phyloP scores from a whole-genome alignment of 2,329 filamentous ascomycete species.

The Paraconiothyrium brasiliense region DNA sequence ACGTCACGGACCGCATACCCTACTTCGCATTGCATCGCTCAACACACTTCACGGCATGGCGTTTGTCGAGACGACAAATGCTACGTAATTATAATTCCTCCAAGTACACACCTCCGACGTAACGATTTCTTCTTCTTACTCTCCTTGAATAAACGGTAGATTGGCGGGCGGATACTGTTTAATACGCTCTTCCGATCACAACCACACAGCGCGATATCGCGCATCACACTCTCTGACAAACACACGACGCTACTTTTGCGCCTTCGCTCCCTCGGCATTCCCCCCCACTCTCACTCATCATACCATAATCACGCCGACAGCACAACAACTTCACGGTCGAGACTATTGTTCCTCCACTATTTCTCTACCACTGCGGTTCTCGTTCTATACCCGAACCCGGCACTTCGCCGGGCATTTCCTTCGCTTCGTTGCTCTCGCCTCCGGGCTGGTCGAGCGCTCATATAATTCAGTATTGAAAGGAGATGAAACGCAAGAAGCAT shows the following conservation, averaged over 20 bases:
- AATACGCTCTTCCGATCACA: conserved; percentile 36
- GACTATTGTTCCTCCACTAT: conserved; percentile 14
- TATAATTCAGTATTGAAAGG: conserved; percentile 13
- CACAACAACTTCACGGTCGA: conserved; percentile 11
- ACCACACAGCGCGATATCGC: conserved; percentile 19
- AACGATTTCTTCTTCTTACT: conserved; percentile 24
- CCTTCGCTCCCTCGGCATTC: conserved; percentile 13
- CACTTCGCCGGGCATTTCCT: conserved; percentile 18
- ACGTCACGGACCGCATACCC: conserved; percentile 30
- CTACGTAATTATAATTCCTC: conserved; percentile 35
- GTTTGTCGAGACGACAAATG: conserved; percentile 17
- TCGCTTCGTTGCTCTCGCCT: conserved; percentile 19
- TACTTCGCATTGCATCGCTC: conserved; percentile 30
- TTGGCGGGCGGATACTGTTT: conserved; percentile 33
- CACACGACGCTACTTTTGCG: conserved; percentile 12
- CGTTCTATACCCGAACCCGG: conserved; percentile 33
- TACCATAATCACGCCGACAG: conserved; percentile 17
- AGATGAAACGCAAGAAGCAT: background rate
- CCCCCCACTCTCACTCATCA: conserved; percentile 10
- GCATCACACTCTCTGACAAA: conserved; percentile 28
- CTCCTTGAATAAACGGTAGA: conserved; percentile 21
- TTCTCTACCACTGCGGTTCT: conserved; percentile 19
- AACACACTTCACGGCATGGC: conserved; percentile 27
- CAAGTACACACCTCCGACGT: conserved; percentile 17
- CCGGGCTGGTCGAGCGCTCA: conserved; percentile 12